These are phyloP conservation scores for Linum trigynum DNA, from an alignment of 345 rosid species.

Conservation along the genomic window DNA sequence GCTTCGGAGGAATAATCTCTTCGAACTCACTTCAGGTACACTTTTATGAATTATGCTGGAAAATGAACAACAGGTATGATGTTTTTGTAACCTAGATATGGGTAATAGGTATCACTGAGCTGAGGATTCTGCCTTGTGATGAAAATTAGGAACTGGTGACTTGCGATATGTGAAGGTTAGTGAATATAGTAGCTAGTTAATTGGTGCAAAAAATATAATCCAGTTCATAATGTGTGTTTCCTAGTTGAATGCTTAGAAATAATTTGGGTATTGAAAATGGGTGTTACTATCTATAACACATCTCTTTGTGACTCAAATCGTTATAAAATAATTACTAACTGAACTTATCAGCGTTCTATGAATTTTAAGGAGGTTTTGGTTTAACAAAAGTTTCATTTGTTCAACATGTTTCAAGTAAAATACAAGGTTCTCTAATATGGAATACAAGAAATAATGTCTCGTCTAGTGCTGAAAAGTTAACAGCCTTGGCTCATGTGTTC, in stretches of 20 bases:
- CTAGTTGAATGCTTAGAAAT: slow-evolving; percentile 13
- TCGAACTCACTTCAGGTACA: neutral
- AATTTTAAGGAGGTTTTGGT: slow-evolving; percentile 5
- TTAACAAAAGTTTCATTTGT: slow-evolving; percentile 10
- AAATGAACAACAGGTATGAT: neutral
- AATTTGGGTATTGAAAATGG: slow-evolving; percentile 53
- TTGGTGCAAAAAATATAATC: neutral
- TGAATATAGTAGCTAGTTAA: slow-evolving; percentile 1
- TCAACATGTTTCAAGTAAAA: slow-evolving; percentile 46
- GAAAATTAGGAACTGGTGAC: slow-evolving; percentile 83
- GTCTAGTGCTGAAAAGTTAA: slow-evolving; percentile 47
- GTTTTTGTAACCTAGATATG: neutral
- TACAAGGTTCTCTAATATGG: slow-evolving; percentile 84
- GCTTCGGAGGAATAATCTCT: too few species aligned
- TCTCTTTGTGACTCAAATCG: slow-evolving; percentile 65
- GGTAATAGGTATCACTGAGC: slow-evolving; percentile 49
- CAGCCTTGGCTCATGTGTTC: slow-evolving; percentile 70
- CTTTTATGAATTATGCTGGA: neutral
- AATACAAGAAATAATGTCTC: slow-evolving; percentile 83
- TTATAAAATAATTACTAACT: slow-evolving; percentile 55
- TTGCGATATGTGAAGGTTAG: slow-evolving; percentile 85
- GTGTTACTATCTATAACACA: slow-evolving; percentile 74
- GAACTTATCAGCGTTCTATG: slow-evolving; percentile 3
- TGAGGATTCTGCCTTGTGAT: slow-evolving; percentile 60
- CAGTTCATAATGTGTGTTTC: neutral